Base-by-base conservation (phyloP, 768 basidiomycete genomes). In the Lactarius sanguifluus region DNA sequence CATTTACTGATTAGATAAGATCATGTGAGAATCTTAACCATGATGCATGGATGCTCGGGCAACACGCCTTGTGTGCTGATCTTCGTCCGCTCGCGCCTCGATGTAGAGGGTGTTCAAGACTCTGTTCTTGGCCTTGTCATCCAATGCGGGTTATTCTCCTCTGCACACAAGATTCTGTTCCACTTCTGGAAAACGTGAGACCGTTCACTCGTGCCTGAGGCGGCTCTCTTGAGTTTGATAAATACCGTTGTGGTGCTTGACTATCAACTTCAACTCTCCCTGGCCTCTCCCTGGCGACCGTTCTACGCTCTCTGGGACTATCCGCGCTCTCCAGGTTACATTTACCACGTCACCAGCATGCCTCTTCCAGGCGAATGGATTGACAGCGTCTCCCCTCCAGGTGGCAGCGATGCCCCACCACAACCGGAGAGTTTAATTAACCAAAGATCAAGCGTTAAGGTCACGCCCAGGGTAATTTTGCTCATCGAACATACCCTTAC, bases 1-100 rank as follows among this genome's bases (percentile, higher is more conserved):
- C 50, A 52, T 52, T 25, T 52, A 52, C 50, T 15, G 50, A 52
- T 52, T 52, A 52, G 50, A 52, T 52, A 52, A 52, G 23, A 28
- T 23, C 5, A 3, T 45, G 43, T 45, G 43, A 45, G 20, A n/a
- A n/a, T 45, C 9, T n/a, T n/a, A 1, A n/a, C 3, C 43, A 47
- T 7, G 43, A 38, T 38, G 34, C 38, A 38, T 13, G 13, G 13
- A 38, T 5, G 16, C 5, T 41, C 7, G 40, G 15, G 47, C n/a
- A 50, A 50, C 47, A 23, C 10, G 16, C 25, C n/a, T 52, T 52
- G 41, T 52, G 50, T 30, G 54, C 15, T 55, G 54, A 55, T 55
- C 54, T 28, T 28, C 54, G 54, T 18, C 54, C 10, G 28, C 30
- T 30, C 18, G 54, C 25, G 10, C 18, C 54, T 32, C 20, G 6